Evolutionary conservation across 2,329 filamentous ascomycete species (phyloP).

Genomic region (Colletotrichum sp.): DNA sequence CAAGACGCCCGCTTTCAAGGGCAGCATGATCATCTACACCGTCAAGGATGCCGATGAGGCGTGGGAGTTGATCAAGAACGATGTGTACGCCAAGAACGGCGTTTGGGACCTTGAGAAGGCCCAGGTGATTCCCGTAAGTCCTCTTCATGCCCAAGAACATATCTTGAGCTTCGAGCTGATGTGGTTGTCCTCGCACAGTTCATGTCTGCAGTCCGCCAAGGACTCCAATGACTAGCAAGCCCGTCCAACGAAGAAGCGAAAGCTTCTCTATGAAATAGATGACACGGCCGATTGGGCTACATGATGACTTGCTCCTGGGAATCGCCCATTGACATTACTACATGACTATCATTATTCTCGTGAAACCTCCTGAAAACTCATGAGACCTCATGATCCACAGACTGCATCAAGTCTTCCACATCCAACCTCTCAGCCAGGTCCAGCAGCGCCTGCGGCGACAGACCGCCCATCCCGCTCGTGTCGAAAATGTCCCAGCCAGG

Average conservation of each 20-base stretch:
- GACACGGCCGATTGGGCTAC: not conserved
- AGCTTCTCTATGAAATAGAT: not conserved
- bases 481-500: constrained; percentile 36
- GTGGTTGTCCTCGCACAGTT: not conserved
- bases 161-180: not conserved
- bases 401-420: constrained; percentile 19
- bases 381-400: not conserved
- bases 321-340: not conserved
- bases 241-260: not conserved
- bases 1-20: not conserved
- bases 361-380: not conserved
- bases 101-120: constrained; percentile 28
- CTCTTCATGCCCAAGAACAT: not conserved
- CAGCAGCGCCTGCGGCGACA: constrained; percentile 33
- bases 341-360: not conserved
- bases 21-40: constrained; percentile 11
- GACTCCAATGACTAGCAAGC: not conserved
- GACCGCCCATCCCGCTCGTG: constrained; percentile 32
- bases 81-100: constrained; percentile 24
- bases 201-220: constrained; percentile 1
- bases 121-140: constrained; percentile 25
- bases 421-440: constrained; percentile 35
- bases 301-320: not conserved
- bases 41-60: constrained; percentile 19
- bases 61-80: constrained; percentile 22